Base-by-base conservation (phyloP, 2,329 filamentous ascomycete genomes). In the Phialophora tarda region DNA sequence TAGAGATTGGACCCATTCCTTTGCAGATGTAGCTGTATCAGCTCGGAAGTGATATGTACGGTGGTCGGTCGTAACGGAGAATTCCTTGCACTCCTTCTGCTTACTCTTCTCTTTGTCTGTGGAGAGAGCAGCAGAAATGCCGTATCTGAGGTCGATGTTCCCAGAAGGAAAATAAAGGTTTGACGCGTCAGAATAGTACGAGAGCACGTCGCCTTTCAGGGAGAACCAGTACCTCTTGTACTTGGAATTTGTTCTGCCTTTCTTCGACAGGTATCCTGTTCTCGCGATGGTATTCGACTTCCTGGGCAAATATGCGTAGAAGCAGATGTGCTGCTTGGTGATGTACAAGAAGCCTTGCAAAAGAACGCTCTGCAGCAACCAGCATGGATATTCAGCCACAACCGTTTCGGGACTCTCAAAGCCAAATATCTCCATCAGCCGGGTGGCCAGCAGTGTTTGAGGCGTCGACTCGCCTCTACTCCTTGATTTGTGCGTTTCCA, bases 271-370 rank as follows among this genome's bases (percentile, higher is more conserved):
- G 74, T 94, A 92, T 1, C 95, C 94, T 1, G 93, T 94, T 78
- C 97, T 98, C 71, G 89, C 86, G 21, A 91, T 85, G 62, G 89
- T 84, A 72, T 91, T 87, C 59, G 90, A 88, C 83, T 95, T 97
- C 82, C 93, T 96, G 6, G 93, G 93, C n/a, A 98, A 85, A 76
- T 97, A 97, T 47, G 95, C 93, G 76, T 97, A 98, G 77, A 98
- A 99, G 79, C 93, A 97, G 68, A 98, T 91, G 76, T 99, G 95
- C 73, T 89, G 91, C 68, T 90, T 84, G 0, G 95, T 98, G 74
- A 99, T 91, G 79, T 98, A 98, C 85, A 99, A 89, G 77, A 95
- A 97, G 5, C 95, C 95, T 76, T 97, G 93, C 8, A 98, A 84
- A 32, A 98, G 82, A 53, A 97, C 92, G 75, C 91, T 97, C 77